Base-by-base conservation (phyloP, 2,329 filamentous ascomycete genomes). In the Grosmannia clavigera region DNA sequence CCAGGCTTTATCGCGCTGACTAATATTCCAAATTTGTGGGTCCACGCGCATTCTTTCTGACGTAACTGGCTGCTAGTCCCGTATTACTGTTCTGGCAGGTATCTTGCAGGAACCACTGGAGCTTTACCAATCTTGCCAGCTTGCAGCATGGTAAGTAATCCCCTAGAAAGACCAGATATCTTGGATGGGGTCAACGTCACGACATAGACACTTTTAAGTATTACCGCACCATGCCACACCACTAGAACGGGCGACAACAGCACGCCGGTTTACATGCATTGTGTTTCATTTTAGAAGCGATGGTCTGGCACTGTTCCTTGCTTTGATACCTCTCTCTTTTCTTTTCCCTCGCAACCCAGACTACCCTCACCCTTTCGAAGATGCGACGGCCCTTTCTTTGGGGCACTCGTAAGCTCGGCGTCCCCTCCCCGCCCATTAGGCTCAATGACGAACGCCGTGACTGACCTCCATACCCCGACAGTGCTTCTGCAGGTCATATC, bases 401-500 rank as follows among this genome's bases (percentile, higher is more conserved):
- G 58, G 12, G 62, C 46, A 33, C 62, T 58, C 57, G 64, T 65
- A 54, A 25, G 64, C 62, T 29, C 12, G 25, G 12, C 51, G 25
- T 25, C 22, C 9, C 50, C 53, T 57, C 19, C 27, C 29, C 29
- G 9, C 31, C 11, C 22, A 27, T 14, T 25, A 12, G 48, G n/a
- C 22, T 5, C 22, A 22, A 27, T 25, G 22, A 4, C 48, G 22
- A 51, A 22, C 25, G 9, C 25, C 5, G 48, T 25, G 22, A 27
- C 48, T 51, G 25, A 51, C 48, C 12, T 14, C 2, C 16, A 22
- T 25, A 16, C 3, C 46, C 46, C 25, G 5, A 25, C n/a, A 67
- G 65, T 65, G 65, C 62, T 67, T 22, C n/a, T 65, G 61, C 65
- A 64, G 60, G 61, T 61, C 52, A 38, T 61, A 11, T 57, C 64